Conservation (phyloP, 768 basidiomycete genomes). For the Macrolepiota albuminosa region DNA sequence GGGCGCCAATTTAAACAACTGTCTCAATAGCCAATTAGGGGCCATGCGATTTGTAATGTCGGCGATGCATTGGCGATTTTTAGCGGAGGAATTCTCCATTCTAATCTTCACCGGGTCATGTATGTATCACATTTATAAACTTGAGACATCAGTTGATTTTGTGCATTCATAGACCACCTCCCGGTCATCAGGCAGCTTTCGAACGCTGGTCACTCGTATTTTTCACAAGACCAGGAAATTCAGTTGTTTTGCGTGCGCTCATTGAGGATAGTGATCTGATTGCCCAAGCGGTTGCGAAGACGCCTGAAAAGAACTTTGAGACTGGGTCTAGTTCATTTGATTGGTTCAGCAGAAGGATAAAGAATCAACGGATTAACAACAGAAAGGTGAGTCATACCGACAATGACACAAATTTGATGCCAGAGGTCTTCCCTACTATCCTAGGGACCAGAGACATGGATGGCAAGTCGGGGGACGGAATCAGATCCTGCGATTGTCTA, state of each 20-base stretch:
- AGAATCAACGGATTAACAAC: background rate
- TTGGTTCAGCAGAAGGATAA: background rate
- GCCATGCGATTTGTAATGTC: slow-evolving; percentile 50
- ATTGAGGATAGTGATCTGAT: slow-evolving; percentile 47
- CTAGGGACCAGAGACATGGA: background rate
- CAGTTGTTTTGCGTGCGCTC: slow-evolving; percentile 45
- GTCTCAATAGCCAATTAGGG: slow-evolving; percentile 36
- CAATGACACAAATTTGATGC: background rate
- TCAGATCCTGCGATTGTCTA: background rate
- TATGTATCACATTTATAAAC: background rate
- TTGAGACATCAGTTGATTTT: background rate
- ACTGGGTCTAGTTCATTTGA: background rate
- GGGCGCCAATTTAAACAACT: background rate
- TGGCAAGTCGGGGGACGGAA: background rate
- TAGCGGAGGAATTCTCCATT: slow-evolving; percentile 19
- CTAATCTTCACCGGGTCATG: slow-evolving; percentile 18
- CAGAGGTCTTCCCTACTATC: background rate
- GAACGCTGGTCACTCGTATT: slow-evolving; percentile 67
- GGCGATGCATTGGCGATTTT: slow-evolving; percentile 24
- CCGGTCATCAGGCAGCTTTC: slow-evolving; percentile 34
- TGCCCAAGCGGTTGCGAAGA: slow-evolving; percentile 33
- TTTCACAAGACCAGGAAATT: slow-evolving; percentile 60
- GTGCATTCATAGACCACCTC: background rate
- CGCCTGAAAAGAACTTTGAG: background rate
- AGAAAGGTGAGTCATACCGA: background rate